Evolutionary conservation across 176 grass and related monocot genomes (phyloP).

Genomic region (Carex cristatella): DNA sequence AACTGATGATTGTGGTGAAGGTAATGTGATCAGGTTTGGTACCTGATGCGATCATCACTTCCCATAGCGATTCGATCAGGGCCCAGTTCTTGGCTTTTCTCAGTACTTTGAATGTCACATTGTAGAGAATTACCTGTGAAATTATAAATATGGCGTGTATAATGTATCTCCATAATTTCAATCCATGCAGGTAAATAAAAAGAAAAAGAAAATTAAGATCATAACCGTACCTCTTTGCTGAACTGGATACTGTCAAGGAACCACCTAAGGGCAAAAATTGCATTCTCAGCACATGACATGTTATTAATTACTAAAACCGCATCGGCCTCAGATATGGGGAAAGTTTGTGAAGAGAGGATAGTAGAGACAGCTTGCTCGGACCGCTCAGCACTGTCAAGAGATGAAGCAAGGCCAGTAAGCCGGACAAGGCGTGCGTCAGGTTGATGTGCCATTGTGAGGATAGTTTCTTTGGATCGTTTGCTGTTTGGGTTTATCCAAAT

Average conservation of each 20-base stretch:
- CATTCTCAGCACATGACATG: slow-evolving; percentile 27
- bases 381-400: slow-evolving; percentile 42
- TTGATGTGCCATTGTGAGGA: neutral
- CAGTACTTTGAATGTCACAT: slow-evolving; percentile 69
- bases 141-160: neutral
- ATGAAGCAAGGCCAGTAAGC: slow-evolving; percentile 38
- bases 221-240: slow-evolving; percentile 34
- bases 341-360: slow-evolving; percentile 36
- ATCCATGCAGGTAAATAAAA: neutral
- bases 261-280: slow-evolving; percentile 65
- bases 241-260: slow-evolving; percentile 50
- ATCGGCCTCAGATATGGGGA: slow-evolving; percentile 58
- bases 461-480: slow-evolving; percentile 42
- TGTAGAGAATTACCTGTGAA: slow-evolving; percentile 52
- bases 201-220: neutral
- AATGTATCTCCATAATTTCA: neutral
- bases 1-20: slow-evolving; percentile 76
- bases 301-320: slow-evolving; percentile 75
- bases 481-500: slow-evolving; percentile 96
- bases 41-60: slow-evolving; percentile 48
- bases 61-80: slow-evolving; percentile 56
- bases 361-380: slow-evolving; percentile 29
- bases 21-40: slow-evolving; percentile 68
- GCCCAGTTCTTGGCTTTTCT: slow-evolving; percentile 63
- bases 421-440: slow-evolving; percentile 41